phyloP scores from a whole-genome alignment of 345 rosid species.

The Adansonia digitata region DNA sequence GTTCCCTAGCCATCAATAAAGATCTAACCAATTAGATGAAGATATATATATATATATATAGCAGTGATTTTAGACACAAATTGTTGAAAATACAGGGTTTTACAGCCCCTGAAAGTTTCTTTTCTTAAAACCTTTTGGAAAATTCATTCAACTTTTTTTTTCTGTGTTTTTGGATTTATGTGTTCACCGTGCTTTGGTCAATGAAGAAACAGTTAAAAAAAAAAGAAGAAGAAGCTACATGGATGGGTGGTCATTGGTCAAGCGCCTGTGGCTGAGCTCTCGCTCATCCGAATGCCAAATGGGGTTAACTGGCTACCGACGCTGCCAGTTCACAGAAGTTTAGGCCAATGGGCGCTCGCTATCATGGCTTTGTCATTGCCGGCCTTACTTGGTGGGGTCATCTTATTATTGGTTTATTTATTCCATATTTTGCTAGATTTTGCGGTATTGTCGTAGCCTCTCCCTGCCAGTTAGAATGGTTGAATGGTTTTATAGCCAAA shows the following conservation, averaged over 20 bases:
- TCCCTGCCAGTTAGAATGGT: too few relatives aligned
- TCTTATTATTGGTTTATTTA: neutral
- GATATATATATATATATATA: neutral
- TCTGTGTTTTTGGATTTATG: neutral
- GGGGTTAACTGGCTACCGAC: neutral
- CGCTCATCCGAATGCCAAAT: neutral
- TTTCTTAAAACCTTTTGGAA: neutral
- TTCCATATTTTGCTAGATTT: too few relatives aligned
- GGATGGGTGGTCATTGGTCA: too few relatives aligned
- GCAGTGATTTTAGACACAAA: neutral
- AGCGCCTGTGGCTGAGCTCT: constrained; percentile 1
- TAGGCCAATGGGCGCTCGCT: neutral
- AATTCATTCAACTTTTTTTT: neutral
- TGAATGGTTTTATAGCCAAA: too few relatives aligned
- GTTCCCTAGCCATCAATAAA: neutral
- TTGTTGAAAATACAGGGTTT: neutral
- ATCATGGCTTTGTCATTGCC: too few relatives aligned
- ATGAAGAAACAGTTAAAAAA: neutral
- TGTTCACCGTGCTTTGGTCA: neutral
- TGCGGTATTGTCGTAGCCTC: too few relatives aligned
- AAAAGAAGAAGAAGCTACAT: neutral
- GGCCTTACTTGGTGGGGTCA: neutral
- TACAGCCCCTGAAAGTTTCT: neutral
- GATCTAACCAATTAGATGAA: neutral
- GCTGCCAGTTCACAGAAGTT: neutral